Evolutionary conservation across 192 early-diverging fungal genomes (phyloP), one percentile per base, ranked within the genome.

Genomic region (Podila clonocystis): DNA sequence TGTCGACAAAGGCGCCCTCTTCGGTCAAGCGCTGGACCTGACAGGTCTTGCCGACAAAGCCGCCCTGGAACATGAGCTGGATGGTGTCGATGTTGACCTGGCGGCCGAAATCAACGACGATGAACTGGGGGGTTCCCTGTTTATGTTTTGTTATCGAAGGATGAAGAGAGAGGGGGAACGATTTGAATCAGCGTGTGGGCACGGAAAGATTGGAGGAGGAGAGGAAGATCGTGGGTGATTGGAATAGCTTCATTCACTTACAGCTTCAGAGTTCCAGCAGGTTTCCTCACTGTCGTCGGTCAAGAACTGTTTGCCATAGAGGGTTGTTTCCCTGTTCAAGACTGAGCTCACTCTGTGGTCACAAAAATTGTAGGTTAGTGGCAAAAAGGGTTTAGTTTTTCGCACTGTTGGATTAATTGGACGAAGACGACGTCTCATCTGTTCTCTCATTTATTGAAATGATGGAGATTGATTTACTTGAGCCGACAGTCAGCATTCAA

Each of bases 221-320:
- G 11, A 45, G 9, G 30, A 13, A 50, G 34, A n/a, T 48, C 1
- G 36, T 41, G 20, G 9, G 62, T 58, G 17, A 48, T 22, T 17
- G 17, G 65, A 57, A 26, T 49, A 30, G 4, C 26, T 22, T 41
- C 24, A 19, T 69, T 26, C 24, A 2, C 52, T 65, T 84, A 92
- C 93, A 82, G 93, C 90, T 70, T 96, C 95, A 24, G 94, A 95
- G 84, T 96, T 97, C 97, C 97, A 98, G 84, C 97, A 98, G 0
- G 97, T 98, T 63, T 97, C 96, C 41, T 83, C 77, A 71, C 70
- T 89, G 29, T 87, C 87, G 74, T 98, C 97, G 17, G 89, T 93
- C 34, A 98, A 77, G 80, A 89, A 85, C 63, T 95, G 89, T 70
- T 96, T 97, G 67, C 96, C 97, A 69, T 89, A 95, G 50, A 84